Percentiles rank a stretch among this genome's conserved stretches.
Conservation (phyloP, 305 asterid genomes). For the Fraxinus ornus region DNA sequence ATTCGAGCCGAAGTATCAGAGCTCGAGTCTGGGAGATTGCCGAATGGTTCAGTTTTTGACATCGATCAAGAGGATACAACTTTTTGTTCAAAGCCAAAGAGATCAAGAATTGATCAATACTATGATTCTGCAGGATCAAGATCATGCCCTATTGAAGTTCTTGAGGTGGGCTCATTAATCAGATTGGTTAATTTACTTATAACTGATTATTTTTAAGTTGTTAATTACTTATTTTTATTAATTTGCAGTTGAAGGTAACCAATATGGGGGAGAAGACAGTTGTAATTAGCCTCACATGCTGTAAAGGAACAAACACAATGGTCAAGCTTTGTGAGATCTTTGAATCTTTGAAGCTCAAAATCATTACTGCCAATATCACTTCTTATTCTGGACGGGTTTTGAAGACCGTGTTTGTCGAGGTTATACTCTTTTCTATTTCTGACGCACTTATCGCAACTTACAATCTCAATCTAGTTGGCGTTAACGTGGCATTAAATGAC, state of each 20-base stretch:
- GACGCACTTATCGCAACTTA: background rate
- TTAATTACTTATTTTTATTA: background rate
- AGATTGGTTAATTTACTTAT: background rate
- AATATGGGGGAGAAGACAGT: conserved; percentile 63
- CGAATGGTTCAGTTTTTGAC: conserved; percentile 26
- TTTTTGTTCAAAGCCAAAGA: conserved; percentile 45
- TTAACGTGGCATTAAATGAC: too few relatives aligned
- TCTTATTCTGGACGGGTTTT: conserved; percentile 59
- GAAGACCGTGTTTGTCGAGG: conserved; percentile 61
- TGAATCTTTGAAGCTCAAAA: conserved; percentile 68
- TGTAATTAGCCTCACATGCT: conserved; percentile 77
- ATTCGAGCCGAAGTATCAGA: conserved; percentile 55
- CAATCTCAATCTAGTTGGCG: too few relatives aligned
- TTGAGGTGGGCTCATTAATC: conserved; percentile 48
- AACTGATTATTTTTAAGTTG: background rate
- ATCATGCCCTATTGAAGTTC: conserved; percentile 55
- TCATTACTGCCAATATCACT: conserved; percentile 67
- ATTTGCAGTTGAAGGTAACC: conserved; percentile 55
- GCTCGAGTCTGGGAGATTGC: conserved; percentile 44
- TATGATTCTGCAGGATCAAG: conserved; percentile 30
- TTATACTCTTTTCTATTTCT: background rate
- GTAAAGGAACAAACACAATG: conserved; percentile 69
- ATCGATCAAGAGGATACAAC: conserved; percentile 39
- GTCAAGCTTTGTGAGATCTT: conserved; percentile 70
- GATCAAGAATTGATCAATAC: conserved; percentile 36